A percentile compares a stretch with the other conserved stretches of the same genome.
Evolutionary conservation across 129 eudicot species (phyloP).

Genomic region (Flaveria brownii): DNA sequence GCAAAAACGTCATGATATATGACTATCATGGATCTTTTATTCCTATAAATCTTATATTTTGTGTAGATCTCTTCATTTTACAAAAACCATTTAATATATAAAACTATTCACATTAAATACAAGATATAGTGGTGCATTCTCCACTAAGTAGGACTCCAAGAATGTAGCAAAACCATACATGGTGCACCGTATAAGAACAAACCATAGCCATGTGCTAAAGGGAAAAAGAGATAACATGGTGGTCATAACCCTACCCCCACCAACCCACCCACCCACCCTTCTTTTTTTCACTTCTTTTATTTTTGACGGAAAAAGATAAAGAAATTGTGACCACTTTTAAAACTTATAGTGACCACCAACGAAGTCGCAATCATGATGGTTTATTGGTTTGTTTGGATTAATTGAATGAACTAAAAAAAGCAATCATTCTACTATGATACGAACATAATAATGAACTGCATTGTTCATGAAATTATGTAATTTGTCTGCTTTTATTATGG

Average conservation of each 20-base stretch:
- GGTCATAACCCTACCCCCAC: constrained; percentile 37
- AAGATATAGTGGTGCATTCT: not conserved
- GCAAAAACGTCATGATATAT: too few species aligned
- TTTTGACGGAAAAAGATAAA: constrained; percentile 1
- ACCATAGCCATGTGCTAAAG: constrained; percentile 32
- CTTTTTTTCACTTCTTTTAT: not conserved
- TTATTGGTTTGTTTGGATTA: not conserved
- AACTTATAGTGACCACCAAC: constrained; percentile 4
- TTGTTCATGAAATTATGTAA: not conserved
- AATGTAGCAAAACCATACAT: constrained; percentile 25
- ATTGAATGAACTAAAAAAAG: constrained; percentile 4
- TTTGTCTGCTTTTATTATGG: too few species aligned
- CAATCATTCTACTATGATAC: constrained; percentile 13
- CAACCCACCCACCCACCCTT: not conserved
- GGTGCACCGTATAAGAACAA: constrained; percentile 36
- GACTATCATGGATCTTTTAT: not conserved
- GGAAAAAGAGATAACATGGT: constrained; percentile 23
- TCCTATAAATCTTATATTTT: too few species aligned
- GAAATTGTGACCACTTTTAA: constrained; percentile 2
- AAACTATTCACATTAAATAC: not conserved
- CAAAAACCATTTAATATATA: not conserved
- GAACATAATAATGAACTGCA: not conserved
- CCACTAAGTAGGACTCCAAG: constrained; percentile 19
- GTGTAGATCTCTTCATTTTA: too few species aligned
- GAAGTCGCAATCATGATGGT: constrained; percentile 9